Evolutionary conservation across 2,329 filamentous ascomycete species (phyloP).

Genomic region (Pseudopyrenochaeta lycopersici): DNA sequence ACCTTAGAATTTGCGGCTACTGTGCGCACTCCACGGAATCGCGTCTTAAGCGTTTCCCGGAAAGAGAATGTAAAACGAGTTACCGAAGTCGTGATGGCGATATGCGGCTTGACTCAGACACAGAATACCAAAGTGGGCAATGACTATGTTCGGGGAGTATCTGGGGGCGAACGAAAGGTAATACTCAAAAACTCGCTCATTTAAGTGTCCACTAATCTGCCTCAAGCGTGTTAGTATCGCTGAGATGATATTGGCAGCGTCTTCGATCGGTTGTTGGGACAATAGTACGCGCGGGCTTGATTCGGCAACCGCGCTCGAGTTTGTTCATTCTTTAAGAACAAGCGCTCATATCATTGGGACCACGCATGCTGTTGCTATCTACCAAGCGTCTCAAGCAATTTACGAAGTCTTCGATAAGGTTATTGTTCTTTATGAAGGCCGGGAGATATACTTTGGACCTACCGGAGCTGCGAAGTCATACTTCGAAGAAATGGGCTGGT

Average conservation of each 20-base stretch:
- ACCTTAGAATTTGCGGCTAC: neutral
- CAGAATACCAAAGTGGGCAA: slow-evolving; percentile 75
- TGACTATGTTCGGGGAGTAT: slow-evolving; percentile 75
- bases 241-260: slow-evolving; percentile 56
- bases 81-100: slow-evolving; percentile 75
- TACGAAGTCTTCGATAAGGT: slow-evolving; percentile 45
- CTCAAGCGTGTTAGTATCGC: slow-evolving; percentile 43
- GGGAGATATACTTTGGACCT: slow-evolving; percentile 74
- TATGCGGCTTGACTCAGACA: slow-evolving; percentile 77
- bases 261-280: slow-evolving; percentile 73
- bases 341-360: slow-evolving; percentile 57
- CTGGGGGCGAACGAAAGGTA: slow-evolving; percentile 74
- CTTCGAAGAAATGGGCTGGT: slow-evolving; percentile 73
- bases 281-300: slow-evolving; percentile 76
- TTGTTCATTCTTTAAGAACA: slow-evolving; percentile 62
- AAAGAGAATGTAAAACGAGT: slow-evolving; percentile 66
- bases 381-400: slow-evolving; percentile 65
- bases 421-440: slow-evolving; percentile 62
- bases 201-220: too few relatives aligned
- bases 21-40: neutral
- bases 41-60: slow-evolving; percentile 57
- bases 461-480: slow-evolving; percentile 69
- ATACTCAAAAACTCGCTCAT: too few relatives aligned
- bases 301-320: slow-evolving; percentile 74
- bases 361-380: slow-evolving; percentile 43